Conservation (phyloP, 1,139 yeast genomes). For the Petasospora fabianii region DNA sequence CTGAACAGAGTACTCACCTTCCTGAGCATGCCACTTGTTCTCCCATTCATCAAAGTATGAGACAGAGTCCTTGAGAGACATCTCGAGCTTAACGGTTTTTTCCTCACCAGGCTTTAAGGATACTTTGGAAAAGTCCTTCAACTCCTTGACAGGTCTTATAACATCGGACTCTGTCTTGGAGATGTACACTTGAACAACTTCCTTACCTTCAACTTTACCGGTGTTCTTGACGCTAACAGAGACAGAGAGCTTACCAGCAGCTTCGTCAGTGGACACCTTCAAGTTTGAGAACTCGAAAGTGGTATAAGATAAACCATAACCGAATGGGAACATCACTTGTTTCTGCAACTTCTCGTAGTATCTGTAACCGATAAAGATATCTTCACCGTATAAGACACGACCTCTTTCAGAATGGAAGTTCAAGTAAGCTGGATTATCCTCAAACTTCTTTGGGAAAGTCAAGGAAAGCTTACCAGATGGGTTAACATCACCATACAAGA, state of each 20-base stretch:
- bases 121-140: conserved; percentile 53
- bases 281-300: conserved; percentile 36
- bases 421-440: conserved; percentile 51
- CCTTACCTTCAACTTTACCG: conserved; percentile 40
- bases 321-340: conserved; percentile 54
- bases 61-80: conserved; percentile 46
- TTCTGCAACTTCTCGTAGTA: conserved; percentile 49
- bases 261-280: conserved; percentile 24
- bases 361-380: conserved; percentile 58
- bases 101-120: conserved; percentile 40
- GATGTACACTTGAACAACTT: conserved; percentile 44
- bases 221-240: conserved; percentile 41
- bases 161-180: conserved; percentile 38
- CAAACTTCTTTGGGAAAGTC: conserved; percentile 47
- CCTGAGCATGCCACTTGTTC: conserved; percentile 48
- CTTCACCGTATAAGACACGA: conserved; percentile 45
- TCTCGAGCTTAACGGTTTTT: conserved; percentile 33
- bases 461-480: conserved; percentile 64
- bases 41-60: conserved; percentile 51
- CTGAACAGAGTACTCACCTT: conserved; percentile 44
- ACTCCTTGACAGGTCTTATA: conserved; percentile 52
- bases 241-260: conserved; percentile 33
- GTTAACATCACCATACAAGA: conserved; percentile 58
- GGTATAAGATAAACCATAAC: conserved; percentile 58
- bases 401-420: conserved; percentile 45